phyloP scores from a whole-genome alignment of 805 yeast genomes.

The Candida quercuum region DNA sequence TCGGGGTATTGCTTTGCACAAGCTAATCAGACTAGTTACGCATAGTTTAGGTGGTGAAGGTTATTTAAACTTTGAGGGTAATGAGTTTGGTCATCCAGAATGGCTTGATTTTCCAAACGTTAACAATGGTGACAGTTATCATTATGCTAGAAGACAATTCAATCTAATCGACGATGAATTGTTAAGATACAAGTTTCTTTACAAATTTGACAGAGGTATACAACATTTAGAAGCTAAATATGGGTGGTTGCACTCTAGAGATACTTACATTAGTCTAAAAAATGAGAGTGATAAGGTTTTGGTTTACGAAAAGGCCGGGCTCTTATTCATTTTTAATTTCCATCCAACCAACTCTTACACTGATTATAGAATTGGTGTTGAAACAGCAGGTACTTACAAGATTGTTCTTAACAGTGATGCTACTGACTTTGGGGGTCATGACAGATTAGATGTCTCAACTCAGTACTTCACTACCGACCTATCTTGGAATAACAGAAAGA shows the following conservation, averaged over 20 bases:
- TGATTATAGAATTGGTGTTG: conserved; percentile 90
- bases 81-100: conserved; percentile 98
- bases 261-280: conserved; percentile 82
- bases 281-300: conserved; percentile 85
- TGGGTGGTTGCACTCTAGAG: conserved; percentile 67
- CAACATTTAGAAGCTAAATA: conserved; percentile 66
- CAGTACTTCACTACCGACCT: conserved; percentile 68
- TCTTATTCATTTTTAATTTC: conserved; percentile 84
- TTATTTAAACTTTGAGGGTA: conserved; percentile 92
- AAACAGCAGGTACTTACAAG: conserved; percentile 67
- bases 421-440: conserved; percentile 74
- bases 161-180: conserved; percentile 76
- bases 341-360: conserved; percentile 78
- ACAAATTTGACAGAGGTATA: conserved; percentile 82
- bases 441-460: conserved; percentile 53
- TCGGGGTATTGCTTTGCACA: conserved; percentile 88
- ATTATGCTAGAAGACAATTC: conserved; percentile 94
- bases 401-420: conserved; percentile 74
- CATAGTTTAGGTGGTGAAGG: conserved; percentile 96
- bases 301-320: conserved; percentile 83
- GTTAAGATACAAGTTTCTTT: conserved; percentile 72
- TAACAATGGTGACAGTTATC: conserved; percentile 84
- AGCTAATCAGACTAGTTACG: conserved; percentile 82
- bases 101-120: conserved; percentile 96
- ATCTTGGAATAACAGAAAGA: conserved; percentile 74